Conservation (phyloP, 345 rosid genomes). For the Balakata baccata region DNA sequence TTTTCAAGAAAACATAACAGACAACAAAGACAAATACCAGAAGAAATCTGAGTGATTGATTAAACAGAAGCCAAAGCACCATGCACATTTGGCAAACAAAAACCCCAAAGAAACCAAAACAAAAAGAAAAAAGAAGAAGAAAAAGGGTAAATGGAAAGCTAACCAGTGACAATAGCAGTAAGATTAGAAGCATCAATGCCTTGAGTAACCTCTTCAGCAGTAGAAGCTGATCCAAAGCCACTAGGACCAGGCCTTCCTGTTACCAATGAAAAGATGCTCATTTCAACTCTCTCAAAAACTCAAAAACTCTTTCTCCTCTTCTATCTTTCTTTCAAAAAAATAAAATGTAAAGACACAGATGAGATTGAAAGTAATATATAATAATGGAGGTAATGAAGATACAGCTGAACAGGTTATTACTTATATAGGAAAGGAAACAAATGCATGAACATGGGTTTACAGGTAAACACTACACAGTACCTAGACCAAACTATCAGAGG, state of each 20-base stretch:
- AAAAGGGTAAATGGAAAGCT: neutral
- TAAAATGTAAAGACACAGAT: no score
- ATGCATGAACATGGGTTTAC: neutral
- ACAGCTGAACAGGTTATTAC: no score
- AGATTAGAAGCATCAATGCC: conserved; percentile 63
- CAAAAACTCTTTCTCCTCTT: neutral
- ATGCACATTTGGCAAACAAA: neutral
- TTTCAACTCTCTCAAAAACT: neutral
- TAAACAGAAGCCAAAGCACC: no score
- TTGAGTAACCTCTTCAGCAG: conserved; percentile 71
- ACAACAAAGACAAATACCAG: neutral
- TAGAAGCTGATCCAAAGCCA: conserved; percentile 88
- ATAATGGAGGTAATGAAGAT: no score
- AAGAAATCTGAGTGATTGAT: neutral
- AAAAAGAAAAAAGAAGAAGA: neutral
- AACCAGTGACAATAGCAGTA: conserved; percentile 79
- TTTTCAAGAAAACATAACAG: neutral
- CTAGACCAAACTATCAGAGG: no score
- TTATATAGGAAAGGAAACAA: neutral
- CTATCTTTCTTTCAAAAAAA: no score
- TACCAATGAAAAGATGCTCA: conserved; percentile 51
- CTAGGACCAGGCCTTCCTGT: conserved; percentile 73
- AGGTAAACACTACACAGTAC: no score
- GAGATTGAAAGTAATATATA: no score
- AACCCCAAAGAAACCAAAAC: neutral